A percentile compares a stretch with the other conserved stretches of the same genome.
Conservation (phyloP, 108 stramenopile species). For the Skeletonema menzelii region DNA sequence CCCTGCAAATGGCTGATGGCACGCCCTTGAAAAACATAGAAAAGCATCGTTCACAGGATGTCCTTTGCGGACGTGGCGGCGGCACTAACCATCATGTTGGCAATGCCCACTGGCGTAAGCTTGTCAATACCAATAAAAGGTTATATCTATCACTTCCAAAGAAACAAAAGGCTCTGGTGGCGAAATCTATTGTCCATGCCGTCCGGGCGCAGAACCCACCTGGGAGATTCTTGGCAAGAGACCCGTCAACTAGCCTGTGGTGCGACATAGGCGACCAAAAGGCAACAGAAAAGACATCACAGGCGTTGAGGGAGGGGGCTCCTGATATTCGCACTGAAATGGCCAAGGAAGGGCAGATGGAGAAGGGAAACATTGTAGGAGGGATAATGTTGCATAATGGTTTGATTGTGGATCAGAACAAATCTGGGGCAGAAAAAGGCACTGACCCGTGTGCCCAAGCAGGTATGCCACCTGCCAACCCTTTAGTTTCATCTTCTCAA, state of each 20-base stretch:
- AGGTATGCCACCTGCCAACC: neutral
- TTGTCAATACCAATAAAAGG: constrained; percentile 76
- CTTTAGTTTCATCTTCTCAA: neutral
- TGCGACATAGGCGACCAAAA: constrained; percentile 69
- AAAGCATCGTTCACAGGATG: constrained; percentile 24
- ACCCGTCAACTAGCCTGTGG: constrained; percentile 49
- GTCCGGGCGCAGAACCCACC: constrained; percentile 64
- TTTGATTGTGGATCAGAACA: constrained; percentile 6
- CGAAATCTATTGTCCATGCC: constrained; percentile 63
- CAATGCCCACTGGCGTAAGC: constrained; percentile 65
- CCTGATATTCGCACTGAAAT: constrained; percentile 67
- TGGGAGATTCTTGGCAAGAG: constrained; percentile 58
- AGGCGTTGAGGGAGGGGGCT: constrained; percentile 77
- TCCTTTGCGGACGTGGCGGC: constrained; percentile 53
- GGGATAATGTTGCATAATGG: constrained; percentile 10
- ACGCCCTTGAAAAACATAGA: constrained; percentile 2
- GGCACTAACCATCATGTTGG: constrained; percentile 54
- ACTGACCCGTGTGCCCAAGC: neutral
- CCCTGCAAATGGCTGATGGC: neutral
- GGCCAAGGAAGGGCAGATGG: constrained; percentile 13
- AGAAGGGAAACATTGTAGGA: neutral
- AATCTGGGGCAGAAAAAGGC: neutral
- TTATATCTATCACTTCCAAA: constrained; percentile 73
- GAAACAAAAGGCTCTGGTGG: constrained; percentile 72
- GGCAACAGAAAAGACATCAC: constrained; percentile 70